Base-by-base conservation (phyloP, 306 rosid species). In the Nissolia schottii region DNA sequence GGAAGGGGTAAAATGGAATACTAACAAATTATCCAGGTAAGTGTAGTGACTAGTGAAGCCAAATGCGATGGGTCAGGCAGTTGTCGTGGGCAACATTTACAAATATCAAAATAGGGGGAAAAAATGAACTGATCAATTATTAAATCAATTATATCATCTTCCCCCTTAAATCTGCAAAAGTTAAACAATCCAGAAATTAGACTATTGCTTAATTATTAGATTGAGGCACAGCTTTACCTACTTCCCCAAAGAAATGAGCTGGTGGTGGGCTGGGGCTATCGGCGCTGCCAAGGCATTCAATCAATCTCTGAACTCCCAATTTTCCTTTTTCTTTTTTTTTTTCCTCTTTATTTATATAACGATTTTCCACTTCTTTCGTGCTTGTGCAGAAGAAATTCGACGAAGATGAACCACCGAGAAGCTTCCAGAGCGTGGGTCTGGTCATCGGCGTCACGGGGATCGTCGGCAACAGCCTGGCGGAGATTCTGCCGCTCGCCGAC, bases 391-490 rank as follows among this genome's bases (percentile, higher is more conserved):
- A 82, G 67, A 87, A 82, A 68, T 15, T 68, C 0, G 93, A 59
- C 0, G 96, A 85, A 49, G 89, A 85, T 2, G 96, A 86, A n/a
- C 15, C 61, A 4, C 89, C 84, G 1, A 71, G 62, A 73, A 55
- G 16, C 67, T 76, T 61, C 72, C 57, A 68, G 71, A 84, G 85
- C 70, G 93, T 86, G 6, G 96, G 83, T 0, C 54, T 90, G 0
- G 75, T 90, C 13, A 62, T 90, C 56, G 93, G 96, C 24, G 93
- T n/a, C n/a, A n/a, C n/a, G n/a, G n/a, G n/a, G n/a, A n/a, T n/a
- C n/a, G n/a, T n/a, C n/a, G n/a, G n/a, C 32, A 90, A 90, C 43
- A 90, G 96, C 83, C 85, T 90, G 9, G 93, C 96, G 37, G 96
- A 90, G 58, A 90, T 90, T 20, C 89, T 90, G 2, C 96, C 96